A percentile compares a stretch with the other conserved stretches of the same genome.
These are phyloP conservation scores for Neoarthrinium moseri DNA, from an alignment of 2,329 filamentous ascomycete genomes.

Conservation along the genomic window DNA sequence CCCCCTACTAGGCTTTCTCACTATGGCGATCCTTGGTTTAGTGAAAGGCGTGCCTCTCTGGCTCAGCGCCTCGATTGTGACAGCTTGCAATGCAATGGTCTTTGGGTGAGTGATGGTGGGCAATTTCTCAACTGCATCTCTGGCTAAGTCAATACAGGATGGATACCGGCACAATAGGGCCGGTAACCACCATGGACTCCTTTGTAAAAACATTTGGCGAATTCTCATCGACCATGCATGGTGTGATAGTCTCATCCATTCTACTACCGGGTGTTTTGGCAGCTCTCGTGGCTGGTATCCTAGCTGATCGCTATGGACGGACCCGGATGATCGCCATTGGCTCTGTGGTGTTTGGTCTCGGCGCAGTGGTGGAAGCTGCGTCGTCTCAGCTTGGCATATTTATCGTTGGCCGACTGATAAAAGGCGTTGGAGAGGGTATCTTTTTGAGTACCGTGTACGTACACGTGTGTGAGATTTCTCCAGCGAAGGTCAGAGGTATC, in stretches of 20 bases:
- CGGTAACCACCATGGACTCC: conserved; percentile 55
- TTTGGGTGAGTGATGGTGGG: conserved; percentile 1
- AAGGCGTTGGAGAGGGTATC: conserved; percentile 57
- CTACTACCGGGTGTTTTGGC: conserved; percentile 59
- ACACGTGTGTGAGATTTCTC: conserved; percentile 61
- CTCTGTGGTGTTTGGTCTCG: conserved; percentile 44
- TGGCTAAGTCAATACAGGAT: background rate
- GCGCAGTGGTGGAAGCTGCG: conserved; percentile 19
- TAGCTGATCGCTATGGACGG: conserved; percentile 54
- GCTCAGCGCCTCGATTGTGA: conserved; percentile 5
- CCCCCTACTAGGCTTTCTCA: no score
- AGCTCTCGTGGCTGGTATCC: conserved; percentile 55
- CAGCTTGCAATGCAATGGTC: conserved; percentile 2
- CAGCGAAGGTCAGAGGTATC: conserved; percentile 46
- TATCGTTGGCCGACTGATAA: conserved; percentile 48
- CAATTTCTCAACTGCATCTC: background rate
- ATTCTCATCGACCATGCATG: conserved; percentile 54
- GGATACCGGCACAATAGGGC: conserved; percentile 54
- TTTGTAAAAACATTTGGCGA: conserved; percentile 51
- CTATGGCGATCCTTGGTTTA: background rate
- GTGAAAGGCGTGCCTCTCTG: conserved; percentile 3
- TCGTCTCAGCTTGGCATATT: conserved; percentile 22
- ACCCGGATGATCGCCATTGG: conserved; percentile 49
- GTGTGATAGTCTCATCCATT: conserved; percentile 59
- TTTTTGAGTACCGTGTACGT: conserved; percentile 51